A percentile compares a stretch with the other conserved stretches of the same genome.
These are phyloP conservation scores for Solanum piurae DNA, from an alignment of 257 asterid genomes.

Conservation along the genomic window DNA sequence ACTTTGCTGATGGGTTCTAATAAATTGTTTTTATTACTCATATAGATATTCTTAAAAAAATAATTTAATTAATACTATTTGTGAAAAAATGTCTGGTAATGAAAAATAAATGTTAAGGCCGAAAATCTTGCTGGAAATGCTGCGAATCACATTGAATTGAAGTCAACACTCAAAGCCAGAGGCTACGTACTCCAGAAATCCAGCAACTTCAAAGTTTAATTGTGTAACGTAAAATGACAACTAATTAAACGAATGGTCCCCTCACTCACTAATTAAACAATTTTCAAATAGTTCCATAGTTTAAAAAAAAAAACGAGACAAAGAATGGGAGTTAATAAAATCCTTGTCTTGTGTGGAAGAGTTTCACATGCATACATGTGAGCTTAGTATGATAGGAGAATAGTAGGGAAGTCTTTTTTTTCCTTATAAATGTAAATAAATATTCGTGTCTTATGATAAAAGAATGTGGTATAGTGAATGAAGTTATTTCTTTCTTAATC, in stretches of 20 bases:
- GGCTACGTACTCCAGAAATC: neutral
- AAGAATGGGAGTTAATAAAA: neutral
- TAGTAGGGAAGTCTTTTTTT: neutral
- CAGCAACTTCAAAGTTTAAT: neutral
- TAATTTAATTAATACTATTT: neutral
- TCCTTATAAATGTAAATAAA: neutral
- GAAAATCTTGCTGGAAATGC: neutral
- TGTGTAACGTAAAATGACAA: neutral
- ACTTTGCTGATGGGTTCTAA: neutral
- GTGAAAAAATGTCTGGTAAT: neutral
- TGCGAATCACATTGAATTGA: neutral
- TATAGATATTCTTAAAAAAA: neutral
- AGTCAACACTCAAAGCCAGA: neutral
- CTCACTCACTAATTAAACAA: neutral
- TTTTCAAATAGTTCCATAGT: neutral
- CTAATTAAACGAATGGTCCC: neutral
- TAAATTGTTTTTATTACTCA: neutral
- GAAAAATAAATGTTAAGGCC: neutral
- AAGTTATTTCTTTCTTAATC: no score
- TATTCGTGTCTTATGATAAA: neutral
- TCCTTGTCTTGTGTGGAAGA: neutral
- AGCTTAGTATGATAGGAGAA: neutral
- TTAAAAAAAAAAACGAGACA: neutral
- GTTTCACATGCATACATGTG: constrained; percentile 27
- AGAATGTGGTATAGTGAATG: neutral